Conservation (phyloP, 2,329 filamentous ascomycete genomes). For the Bipolaris gigantea region DNA sequence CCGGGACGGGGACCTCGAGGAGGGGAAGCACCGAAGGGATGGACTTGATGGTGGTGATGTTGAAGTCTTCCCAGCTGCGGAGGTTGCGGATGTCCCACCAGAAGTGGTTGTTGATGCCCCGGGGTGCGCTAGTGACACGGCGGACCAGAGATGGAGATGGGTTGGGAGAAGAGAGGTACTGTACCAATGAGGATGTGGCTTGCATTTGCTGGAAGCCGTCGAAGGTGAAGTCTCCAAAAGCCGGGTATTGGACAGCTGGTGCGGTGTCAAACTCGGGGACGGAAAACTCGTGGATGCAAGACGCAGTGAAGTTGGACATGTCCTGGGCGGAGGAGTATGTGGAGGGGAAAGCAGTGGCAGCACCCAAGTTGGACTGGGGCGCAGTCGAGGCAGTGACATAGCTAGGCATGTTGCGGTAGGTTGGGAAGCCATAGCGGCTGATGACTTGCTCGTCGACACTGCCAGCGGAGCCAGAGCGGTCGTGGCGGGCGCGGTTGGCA, state of each 20-base stretch:
- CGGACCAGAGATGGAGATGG: conserved; percentile 81
- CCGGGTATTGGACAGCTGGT: conserved; percentile 50
- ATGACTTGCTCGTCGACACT: conserved; percentile 68
- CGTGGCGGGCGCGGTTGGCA: conserved; percentile 51
- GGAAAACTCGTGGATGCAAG: conserved; percentile 36
- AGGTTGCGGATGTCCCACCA: conserved; percentile 96
- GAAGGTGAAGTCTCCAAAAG: conserved; percentile 46
- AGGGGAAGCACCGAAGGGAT: conserved; percentile 74
- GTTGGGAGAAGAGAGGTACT: conserved; percentile 77
- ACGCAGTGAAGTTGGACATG: conserved; percentile 36
- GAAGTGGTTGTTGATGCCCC: conserved; percentile 75
- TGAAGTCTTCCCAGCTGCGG: conserved; percentile 81
- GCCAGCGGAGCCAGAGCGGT: conserved; percentile 66
- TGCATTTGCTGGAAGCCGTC: conserved; percentile 42
- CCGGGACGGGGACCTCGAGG: conserved; percentile 64
- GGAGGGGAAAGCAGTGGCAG: conserved; percentile 46
- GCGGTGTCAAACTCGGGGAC: conserved; percentile 44
- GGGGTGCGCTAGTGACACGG: conserved; percentile 71
- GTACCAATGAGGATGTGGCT: conserved; percentile 68
- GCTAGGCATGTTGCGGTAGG: conserved; percentile 73
- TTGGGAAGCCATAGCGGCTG: conserved; percentile 77
- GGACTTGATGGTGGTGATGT: conserved; percentile 67
- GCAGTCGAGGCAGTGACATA: conserved; percentile 52
- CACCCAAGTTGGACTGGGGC: conserved; percentile 41
- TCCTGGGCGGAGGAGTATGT: conserved; percentile 39